Percentiles rank a stretch among this genome's conserved stretches.
Conservation (phyloP, 2,329 filamentous ascomycete species). For the Fusarium acutatum region DNA sequence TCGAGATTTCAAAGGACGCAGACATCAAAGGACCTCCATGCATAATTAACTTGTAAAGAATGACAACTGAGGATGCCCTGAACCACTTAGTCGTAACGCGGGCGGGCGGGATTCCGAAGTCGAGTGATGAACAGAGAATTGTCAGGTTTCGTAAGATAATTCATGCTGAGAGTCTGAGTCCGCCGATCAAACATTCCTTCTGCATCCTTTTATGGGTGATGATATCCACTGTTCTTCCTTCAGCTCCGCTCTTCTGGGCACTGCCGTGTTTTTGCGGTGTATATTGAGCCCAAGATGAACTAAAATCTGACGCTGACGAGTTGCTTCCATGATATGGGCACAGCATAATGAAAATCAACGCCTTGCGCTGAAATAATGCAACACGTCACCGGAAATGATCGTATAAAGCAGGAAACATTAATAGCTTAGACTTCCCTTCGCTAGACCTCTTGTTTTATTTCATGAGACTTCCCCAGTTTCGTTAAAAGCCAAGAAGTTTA, state of each 20-base stretch:
- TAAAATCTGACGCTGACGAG: background rate
- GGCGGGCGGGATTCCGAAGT: background rate
- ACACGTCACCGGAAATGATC: too few relatives aligned
- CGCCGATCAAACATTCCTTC: background rate
- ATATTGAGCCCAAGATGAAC: background rate
- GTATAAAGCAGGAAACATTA: background rate
- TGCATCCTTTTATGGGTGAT: background rate
- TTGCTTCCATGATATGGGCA: background rate
- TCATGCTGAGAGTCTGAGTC: background rate
- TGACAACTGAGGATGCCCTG: background rate
- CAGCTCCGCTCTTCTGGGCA: background rate
- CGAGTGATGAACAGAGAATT: too few relatives aligned
- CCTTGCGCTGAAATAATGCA: too few relatives aligned
- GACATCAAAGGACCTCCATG: background rate
- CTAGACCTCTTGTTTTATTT: too few relatives aligned
- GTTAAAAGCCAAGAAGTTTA: background rate
- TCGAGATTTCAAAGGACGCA: accelerated
- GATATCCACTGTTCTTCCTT: background rate
- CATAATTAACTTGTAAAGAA: too few relatives aligned
- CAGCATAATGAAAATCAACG: background rate
- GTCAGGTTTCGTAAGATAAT: background rate
- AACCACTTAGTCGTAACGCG: background rate
- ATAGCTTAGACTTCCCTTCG: accelerated
- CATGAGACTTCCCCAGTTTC: accelerated
- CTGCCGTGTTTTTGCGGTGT: background rate